Evolutionary conservation across 2,329 filamentous ascomycete species (phyloP), one percentile per base, ranked within the genome.

Genomic region (Hypoxylon sp.): DNA sequence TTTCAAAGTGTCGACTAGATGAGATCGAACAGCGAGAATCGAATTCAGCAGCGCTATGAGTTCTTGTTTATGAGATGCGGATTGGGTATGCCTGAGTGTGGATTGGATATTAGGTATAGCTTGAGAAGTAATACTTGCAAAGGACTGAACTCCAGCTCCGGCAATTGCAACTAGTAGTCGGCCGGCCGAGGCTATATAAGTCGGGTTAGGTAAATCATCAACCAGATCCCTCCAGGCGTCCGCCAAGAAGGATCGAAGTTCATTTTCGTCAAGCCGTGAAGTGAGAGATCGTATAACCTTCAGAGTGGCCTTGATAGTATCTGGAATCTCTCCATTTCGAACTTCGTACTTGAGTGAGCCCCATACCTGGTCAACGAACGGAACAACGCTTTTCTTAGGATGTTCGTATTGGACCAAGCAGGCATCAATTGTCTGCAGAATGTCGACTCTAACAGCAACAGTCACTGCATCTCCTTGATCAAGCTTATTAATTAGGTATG

Each of bases 261-360:
- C 66, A 2, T 74, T 71, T 3, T 70, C 75, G 7, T 74, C 71
- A 2, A 84, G 70, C 35, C 73, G 71, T 6, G 67, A 71, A 0
- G 79, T 72, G 2, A 83, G 71, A 7, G 78, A 72, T 23, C 76
- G 75, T 42, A 85, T 74, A 3, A 81, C 78, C 34, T 78, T 77
- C 11, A 84, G 68, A 1, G 81, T 83, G 2, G 77, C 77, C 63
- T 81, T 78, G 9, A 84, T 79, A 1, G 76, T 77, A 54, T 84
- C 82, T 51, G 79, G 76, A 6, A 81, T 74, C 51, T 85, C 82
- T 8, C 82, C 82, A 44, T 84, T 83, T 23, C 82, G 78, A 8
- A 84, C 82, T 57, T 85, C 82, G 53, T 83, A 84, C 63, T 84
- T 85, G 35, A 85, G 75, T n/a, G 80, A 81, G 20, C 73, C 72